These are phyloP conservation scores for Salvia splendens DNA, from an alignment of 257 asterid genomes.

Conservation along the genomic window DNA sequence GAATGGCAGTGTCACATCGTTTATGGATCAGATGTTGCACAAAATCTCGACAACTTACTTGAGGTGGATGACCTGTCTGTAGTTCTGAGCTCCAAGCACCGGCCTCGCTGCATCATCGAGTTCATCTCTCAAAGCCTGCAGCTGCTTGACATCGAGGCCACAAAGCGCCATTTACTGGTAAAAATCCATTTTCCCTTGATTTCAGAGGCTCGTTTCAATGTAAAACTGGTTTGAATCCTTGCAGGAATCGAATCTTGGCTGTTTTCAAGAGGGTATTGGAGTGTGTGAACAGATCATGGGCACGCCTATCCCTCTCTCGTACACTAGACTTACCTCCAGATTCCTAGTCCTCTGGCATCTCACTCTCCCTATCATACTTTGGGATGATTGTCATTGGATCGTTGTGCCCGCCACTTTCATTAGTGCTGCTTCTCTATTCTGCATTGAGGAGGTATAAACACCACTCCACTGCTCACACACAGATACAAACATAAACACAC, in stretches of 20 bases:
- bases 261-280: conserved; percentile 85
- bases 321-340: conserved; percentile 93
- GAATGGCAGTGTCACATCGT: conserved; percentile 79
- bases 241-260: conserved; percentile 81
- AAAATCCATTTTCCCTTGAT: conserved; percentile 27
- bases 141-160: conserved; percentile 61
- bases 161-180: conserved; percentile 75
- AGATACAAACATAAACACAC: neutral
- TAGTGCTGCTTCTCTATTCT: conserved; percentile 91
- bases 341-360: conserved; percentile 98
- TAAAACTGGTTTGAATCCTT: conserved; percentile 12
- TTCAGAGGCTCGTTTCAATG: neutral
- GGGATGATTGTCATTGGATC: conserved; percentile 99
- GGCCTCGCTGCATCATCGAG: conserved; percentile 84
- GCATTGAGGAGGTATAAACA: conserved; percentile 82
- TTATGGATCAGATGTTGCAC: conserved; percentile 64
- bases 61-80: conserved; percentile 76
- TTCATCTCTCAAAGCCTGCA: conserved; percentile 88
- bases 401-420: conserved; percentile 96
- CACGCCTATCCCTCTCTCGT: conserved; percentile 88
- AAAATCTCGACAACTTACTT: conserved; percentile 66
- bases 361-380: conserved; percentile 87
- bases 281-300: conserved; percentile 85
- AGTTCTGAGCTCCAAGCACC: conserved; percentile 74
- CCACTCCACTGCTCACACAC: neutral